A percentile compares a stretch with the other conserved stretches of the same genome.
These are phyloP conservation scores for Hypoxylon rickii DNA, from an alignment of 495 filamentous ascomycete genomes.

Conservation along the genomic window DNA sequence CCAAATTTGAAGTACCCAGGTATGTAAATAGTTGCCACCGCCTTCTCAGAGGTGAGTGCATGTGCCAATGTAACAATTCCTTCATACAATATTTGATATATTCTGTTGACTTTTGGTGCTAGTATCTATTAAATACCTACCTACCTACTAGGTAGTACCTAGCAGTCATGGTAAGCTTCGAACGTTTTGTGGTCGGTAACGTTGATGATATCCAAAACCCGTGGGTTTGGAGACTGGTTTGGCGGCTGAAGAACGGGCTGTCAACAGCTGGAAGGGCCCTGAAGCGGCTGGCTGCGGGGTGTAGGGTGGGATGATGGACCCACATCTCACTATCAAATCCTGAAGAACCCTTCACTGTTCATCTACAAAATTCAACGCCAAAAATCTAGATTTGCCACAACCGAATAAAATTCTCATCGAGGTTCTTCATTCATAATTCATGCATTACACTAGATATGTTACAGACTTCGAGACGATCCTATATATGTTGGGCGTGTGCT, in stretches of 20 bases:
- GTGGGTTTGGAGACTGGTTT: no score
- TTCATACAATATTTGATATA: no score
- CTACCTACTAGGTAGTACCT: no score
- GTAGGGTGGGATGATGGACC: constrained; percentile 1
- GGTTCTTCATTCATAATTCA: neutral
- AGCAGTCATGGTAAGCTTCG: constrained; percentile 9
- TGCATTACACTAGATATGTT: constrained; percentile 15
- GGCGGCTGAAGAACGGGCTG: neutral
- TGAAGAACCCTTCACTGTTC: no score
- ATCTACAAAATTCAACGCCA: constrained; percentile 19
- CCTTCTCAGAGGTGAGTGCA: no score
- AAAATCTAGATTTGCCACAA: constrained; percentile 31
- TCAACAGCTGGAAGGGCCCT: constrained; percentile 3
- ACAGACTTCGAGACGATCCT: constrained; percentile 28
- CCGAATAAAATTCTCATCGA: constrained; percentile 9
- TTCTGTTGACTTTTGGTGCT: no score
- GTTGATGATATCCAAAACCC: no score
- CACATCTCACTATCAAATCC: constrained; percentile 1
- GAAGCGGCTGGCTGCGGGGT: constrained; percentile 3
- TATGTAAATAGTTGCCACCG: no score
- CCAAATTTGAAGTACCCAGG: no score
- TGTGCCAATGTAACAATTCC: no score
- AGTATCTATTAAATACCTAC: no score
- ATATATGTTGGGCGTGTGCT: constrained; percentile 38
- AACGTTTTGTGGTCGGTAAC: no score